Base-by-base conservation (phyloP, 305 asterid species). In the Fraxinus sp. region DNA sequence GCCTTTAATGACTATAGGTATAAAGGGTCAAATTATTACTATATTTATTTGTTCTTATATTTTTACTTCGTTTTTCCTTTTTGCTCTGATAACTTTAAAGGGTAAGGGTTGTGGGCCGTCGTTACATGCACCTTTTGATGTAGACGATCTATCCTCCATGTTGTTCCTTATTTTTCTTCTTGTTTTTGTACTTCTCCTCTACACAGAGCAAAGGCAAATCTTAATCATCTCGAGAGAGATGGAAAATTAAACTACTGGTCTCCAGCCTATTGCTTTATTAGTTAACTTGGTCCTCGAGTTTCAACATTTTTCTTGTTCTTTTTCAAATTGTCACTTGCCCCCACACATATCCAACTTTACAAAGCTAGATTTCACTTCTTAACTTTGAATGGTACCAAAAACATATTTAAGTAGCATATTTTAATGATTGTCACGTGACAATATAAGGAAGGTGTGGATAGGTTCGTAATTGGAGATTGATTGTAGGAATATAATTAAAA, bases 91-190 rank as follows among this genome's bases (percentile, higher is more conserved):
- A 66, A 26, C 2, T 26, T 30, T 26, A 43, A 26, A 39, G 9
- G 35, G 16, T 26, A 22, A 62, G 8, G 35, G 16, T 66, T 4
- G 75, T 70, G 75, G 75, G 20, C 39, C 75, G 18, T 3, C 20
- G 3, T n/a, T 30, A 70, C 18, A 11, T 13, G 10, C 75, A 13
- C 39, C 75, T 64, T 64, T 10, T 22, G n/a, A 64, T 22, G 16
- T 64, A 8, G 9, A 62, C 4, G 4, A 32, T 62, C 32, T 70
- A 68, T 28, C 28, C 77, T 79, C 49, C 64, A 13, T 77, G 32
- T 76, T 55, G 8, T 77, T 28, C 43, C 7, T 72, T 73, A 16
- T 3, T 81, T 71, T 30, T 84, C 4, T 52, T 84, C 2, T 52
- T 3, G 9, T 24, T 66, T 66, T 66, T 66, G 36, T 24, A 66